These are phyloP conservation scores for Mortierella sp. DNA, from an alignment of 371 early-diverging fungal genomes.

Conservation along the genomic window DNA sequence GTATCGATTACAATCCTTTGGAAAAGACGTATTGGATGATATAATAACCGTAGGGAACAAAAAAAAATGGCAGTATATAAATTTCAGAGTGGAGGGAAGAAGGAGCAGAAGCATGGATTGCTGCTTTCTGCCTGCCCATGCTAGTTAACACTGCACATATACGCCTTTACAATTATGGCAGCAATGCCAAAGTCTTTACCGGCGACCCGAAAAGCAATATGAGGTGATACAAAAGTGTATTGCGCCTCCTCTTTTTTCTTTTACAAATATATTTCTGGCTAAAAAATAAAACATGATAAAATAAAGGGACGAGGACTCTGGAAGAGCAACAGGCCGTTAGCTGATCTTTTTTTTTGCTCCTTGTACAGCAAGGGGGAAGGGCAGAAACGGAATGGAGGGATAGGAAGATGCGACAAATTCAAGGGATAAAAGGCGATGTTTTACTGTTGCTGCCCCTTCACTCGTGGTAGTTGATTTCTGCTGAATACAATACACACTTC, in stretches of 20 bases:
- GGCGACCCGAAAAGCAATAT: not conserved
- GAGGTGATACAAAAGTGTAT: not conserved
- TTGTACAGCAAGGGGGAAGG: slow-evolving; percentile 17
- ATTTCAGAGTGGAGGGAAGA: not conserved
- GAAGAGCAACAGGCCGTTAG: slow-evolving; percentile 23
- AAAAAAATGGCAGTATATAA: not conserved
- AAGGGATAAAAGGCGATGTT: not conserved
- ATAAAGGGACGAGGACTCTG: slow-evolving; percentile 17
- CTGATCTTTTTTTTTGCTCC: not conserved
- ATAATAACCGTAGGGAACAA: not conserved
- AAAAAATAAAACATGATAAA: slow-evolving; percentile 1
- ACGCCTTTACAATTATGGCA: not conserved
- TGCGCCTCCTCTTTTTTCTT: slow-evolving; percentile 23
- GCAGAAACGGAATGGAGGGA: slow-evolving; percentile 11
- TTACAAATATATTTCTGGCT: not conserved
- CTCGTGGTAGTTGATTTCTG: not conserved
- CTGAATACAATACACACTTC: not conserved
- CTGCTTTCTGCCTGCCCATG: not conserved
- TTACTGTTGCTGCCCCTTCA: not conserved
- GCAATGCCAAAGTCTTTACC: not conserved
- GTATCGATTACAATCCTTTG: not conserved
- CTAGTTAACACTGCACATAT: not conserved
- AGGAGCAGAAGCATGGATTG: not conserved
- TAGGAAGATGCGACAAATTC: slow-evolving; percentile 1
- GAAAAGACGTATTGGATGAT: not conserved